Percentiles rank a stretch among this genome's conserved stretches.
These are phyloP conservation scores for Monilinia fructicola DNA, from an alignment of 2,329 filamentous ascomycete genomes.

Conservation along the genomic window DNA sequence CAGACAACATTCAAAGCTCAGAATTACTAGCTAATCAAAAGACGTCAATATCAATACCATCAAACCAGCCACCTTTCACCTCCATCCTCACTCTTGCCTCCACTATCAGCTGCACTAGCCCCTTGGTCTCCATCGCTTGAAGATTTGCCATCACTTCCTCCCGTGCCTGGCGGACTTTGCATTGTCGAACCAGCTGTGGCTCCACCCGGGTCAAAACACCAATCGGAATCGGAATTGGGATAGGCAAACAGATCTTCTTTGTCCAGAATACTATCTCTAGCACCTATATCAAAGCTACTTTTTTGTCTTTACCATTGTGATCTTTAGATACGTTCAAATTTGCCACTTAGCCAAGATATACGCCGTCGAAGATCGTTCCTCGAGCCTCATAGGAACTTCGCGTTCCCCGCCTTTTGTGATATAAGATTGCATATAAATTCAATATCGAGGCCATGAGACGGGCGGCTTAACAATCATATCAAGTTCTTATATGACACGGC, in stretches of 20 bases:
- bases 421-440: background rate
- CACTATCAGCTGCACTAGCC: background rate
- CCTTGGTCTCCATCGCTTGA: background rate
- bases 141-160: background rate
- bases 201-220: background rate
- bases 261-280: background rate
- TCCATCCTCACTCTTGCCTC: background rate
- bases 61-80: background rate
- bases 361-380: background rate
- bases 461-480: no score
- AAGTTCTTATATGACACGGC: background rate
- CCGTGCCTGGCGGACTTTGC: background rate
- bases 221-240: background rate
- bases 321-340: background rate
- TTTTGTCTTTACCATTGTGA: background rate
- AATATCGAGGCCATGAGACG: background rate
- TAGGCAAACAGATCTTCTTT: background rate
- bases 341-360: background rate
- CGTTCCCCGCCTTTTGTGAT: background rate
- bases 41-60: background rate
- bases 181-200: background rate
- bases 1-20: background rate
- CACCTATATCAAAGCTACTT: background rate
- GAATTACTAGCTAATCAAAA: background rate
- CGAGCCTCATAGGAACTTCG: background rate